phyloP scores from a whole-genome alignment of 2,329 filamentous ascomycete species.

The Coniella lustricola region DNA sequence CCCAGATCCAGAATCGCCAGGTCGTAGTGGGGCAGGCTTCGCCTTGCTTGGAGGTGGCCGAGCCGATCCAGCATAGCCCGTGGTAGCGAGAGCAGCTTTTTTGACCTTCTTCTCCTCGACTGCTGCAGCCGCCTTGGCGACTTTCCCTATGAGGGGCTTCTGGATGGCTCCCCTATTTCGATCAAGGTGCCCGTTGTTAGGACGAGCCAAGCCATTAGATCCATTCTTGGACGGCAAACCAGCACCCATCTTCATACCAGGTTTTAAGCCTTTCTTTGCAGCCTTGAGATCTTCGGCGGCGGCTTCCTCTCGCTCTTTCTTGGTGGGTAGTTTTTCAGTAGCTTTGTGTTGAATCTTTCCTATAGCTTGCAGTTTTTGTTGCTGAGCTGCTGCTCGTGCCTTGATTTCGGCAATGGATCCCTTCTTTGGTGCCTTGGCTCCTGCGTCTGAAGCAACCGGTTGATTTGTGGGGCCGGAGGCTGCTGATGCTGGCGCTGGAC shows the following conservation, averaged over 20 bases:
- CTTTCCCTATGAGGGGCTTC: conserved; percentile 7
- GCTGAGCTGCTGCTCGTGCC: conserved; percentile 61
- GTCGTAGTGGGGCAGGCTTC: conserved; percentile 24
- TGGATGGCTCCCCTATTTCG: conserved; percentile 4
- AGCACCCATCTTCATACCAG: conserved; percentile 6
- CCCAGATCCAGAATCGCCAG: conserved; percentile 18
- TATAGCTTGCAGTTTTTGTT: conserved; percentile 52
- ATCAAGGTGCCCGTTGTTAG: conserved; percentile 7
- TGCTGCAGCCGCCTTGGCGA: conserved; percentile 22
- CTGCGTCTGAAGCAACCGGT: conserved; percentile 28
- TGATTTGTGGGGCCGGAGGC: background rate
- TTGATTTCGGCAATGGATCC: conserved; percentile 70
- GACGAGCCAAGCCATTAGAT: conserved; percentile 17
- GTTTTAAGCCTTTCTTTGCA: conserved; percentile 16
- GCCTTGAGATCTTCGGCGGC: conserved; percentile 35
- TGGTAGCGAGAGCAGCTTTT: conserved; percentile 55
- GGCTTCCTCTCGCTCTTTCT: conserved; percentile 42
- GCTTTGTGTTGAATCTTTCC: conserved; percentile 71
- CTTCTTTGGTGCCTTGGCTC: conserved; percentile 53
- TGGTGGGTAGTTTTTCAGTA: conserved; percentile 55
- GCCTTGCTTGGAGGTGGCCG: conserved; percentile 42
- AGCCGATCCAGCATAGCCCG: conserved; percentile 59
- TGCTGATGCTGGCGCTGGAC: conserved; percentile 1
- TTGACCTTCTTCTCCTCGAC: conserved; percentile 51
- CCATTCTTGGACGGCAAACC: conserved; percentile 16